Base-by-base conservation (phyloP, 441 rosid species). In the Bocquillonia castaneifolia region DNA sequence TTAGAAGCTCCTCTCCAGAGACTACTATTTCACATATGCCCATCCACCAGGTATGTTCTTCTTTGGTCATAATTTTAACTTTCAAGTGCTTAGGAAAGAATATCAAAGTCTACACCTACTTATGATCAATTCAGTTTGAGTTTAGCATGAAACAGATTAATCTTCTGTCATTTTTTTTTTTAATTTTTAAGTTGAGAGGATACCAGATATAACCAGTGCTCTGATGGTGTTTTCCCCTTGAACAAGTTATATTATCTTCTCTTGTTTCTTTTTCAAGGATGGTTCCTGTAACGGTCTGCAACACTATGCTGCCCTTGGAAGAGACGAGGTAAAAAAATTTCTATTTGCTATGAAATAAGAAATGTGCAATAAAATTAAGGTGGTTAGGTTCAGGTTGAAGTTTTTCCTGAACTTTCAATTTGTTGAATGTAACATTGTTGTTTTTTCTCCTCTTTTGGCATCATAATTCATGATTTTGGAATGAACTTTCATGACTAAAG, bases 271-370 rank as follows among this genome's bases (percentile, higher is more conserved):
- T 63, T 78, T 67, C 68, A 66, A 93, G 99, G 99, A 95, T 84
- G 99, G 99, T 79, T 95, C 99, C 28, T 92, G 99, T 76, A 95
- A 95, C 80, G 99, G 99, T 64, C 82, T 95, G 72, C 99, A 95
- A 79, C 99, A 95, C 70, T 95, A 95, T 82, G 99, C 99, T 75
- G 99, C 99, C 39, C 83, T 92, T 66, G 98, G 99, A 72, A 90
- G 98, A 77, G 98, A 95, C 80, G 82, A 83, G 97, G 99, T 95
- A 86, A 78, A 58, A 56, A 32, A 5, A 40, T 65, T 70, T 63
- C n/a, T 25, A 20, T 58, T 50, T 68, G 44, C 25, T 59, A 40
- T 66, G 48, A 48, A 47, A 67, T 55, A 37, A 57, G 56, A n/a
- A 42, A 5, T 14, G 12, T 72, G 48, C 67, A 10, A 2, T 6